Conservation (phyloP, 805 yeast genomes). For the Metschnikowia bowlesiae region DNA sequence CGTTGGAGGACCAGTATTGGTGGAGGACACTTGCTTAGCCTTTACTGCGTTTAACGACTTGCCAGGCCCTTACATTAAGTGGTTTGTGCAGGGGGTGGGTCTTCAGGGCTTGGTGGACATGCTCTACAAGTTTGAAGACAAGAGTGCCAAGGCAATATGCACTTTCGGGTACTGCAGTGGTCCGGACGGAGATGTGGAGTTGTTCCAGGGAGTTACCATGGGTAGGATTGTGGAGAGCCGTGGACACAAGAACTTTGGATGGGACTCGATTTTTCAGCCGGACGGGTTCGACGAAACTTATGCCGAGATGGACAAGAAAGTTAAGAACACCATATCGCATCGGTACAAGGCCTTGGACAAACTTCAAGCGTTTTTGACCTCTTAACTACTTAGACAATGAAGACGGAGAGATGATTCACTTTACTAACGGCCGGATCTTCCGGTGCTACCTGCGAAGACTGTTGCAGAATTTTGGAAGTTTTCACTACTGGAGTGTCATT, state of each 20-base stretch:
- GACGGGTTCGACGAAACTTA: slow-evolving; percentile 62
- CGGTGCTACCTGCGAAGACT: no score
- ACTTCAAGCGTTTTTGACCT: slow-evolving; percentile 51
- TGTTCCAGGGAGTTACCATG: slow-evolving; percentile 80
- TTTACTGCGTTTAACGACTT: slow-evolving; percentile 72
- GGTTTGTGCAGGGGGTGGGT: slow-evolving; percentile 82
- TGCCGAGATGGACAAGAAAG: slow-evolving; percentile 79
- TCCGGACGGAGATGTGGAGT: slow-evolving; percentile 63
- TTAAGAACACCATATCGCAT: slow-evolving; percentile 82
- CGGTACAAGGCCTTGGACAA: slow-evolving; percentile 78
- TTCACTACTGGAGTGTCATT: no score
- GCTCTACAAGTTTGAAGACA: slow-evolving; percentile 77
- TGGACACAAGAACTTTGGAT: slow-evolving; percentile 82
- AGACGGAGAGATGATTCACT: no score
- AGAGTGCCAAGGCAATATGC: slow-evolving; percentile 81
- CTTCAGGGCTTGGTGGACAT: slow-evolving; percentile 71
- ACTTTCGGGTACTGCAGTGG: slow-evolving; percentile 90
- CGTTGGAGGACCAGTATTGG: slow-evolving; percentile 76
- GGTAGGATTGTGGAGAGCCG: slow-evolving; percentile 76
- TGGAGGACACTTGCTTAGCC: slow-evolving; percentile 90
- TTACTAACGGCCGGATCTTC: no score
- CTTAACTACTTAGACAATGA: neutral
- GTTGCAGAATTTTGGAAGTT: no score
- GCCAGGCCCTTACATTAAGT: slow-evolving; percentile 94
- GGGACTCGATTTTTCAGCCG: slow-evolving; percentile 92